Evolutionary conservation across 345 rosid genomes (phyloP), one percentile per base, ranked within the genome.

Genomic region (Lagerstroemia speciosa): DNA sequence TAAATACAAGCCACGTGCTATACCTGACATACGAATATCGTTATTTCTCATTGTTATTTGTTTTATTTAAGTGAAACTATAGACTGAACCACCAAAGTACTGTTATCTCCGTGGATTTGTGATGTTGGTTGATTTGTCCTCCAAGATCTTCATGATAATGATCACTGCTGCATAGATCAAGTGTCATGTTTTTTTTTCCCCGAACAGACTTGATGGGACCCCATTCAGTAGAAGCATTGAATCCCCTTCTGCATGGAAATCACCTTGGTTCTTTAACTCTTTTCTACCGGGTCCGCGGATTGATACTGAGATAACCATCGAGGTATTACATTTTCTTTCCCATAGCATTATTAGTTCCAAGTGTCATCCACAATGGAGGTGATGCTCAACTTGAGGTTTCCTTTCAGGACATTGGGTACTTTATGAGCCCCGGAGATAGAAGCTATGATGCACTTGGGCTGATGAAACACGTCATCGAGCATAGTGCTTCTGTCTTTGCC

Each of bases 171-270:
- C 46, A 8, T 41, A 41, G 46, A 9, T 41, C 2, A 41, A 14
- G 14, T 41, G 11, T 41, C 46, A 41, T 41, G 33, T 15, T 26
- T 1, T n/a, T 40, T 15, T 29, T 67, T 78, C 16, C 40, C 1
- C 12, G 31, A 5, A 19, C 83, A 92, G 99, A 78, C 88, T 90
- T 73, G 88, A 92, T 68, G 96, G 80, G 53, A 94, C 97, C 68
- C 97, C 98, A 32, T 87, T 89, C 74, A 82, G 74, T 76, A 84
- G 95, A 79, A 85, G 89, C 70, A 76, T 92, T 16, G 98, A 95
- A 72, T 95, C 99, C 48, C 99, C 97, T 62, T 92, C 97, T 27
- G 98, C 93, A 45, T 95, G 99, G 99, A 95, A 88, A 74, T 94
- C 99, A 16, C 99, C 99, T 43, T 85, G 93, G 89, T 95, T 87